Evolutionary conservation across 208 protist species (phyloP), one percentile per base, ranked within the genome.

Genomic region (Willaertia magna): DNA sequence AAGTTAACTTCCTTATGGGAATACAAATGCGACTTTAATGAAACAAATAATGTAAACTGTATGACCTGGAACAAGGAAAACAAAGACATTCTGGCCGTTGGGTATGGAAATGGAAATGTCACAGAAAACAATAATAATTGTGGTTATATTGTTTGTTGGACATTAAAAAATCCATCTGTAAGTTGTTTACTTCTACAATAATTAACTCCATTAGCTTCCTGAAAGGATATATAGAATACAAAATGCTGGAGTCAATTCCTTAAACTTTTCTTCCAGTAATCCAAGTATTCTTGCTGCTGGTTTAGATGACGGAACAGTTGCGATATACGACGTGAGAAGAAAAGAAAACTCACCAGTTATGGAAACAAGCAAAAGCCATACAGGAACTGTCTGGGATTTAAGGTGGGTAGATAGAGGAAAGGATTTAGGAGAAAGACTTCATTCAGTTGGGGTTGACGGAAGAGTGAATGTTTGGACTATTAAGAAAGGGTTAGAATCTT

Each of bases 121-220:
- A 20, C n/a, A 16, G 43, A 46, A 9, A 34, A 34, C 6, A 16
- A 67, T 9, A 16, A 67, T n/a, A 20, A 12, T n/a, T 20, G 91
- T 51, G 96, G 96, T 20, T 89, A 97, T 85, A 90, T 98, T 49
- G 95, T 95, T 88, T 97, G 94, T 90, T 98, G 97, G 96, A 97
- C 95, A n/a, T 89, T 98, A n/a, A 98, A 98, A 88, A 97, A 97
- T 86, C 94, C 94, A 9, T 87, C 95, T 26, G 90, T n/a, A n/a
- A n/a, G n/a, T n/a, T n/a, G n/a, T n/a, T n/a, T n/a, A n/a, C n/a
- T n/a, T n/a, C n/a, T n/a, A n/a, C n/a, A n/a, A n/a, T n/a, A n/a
- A n/a, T n/a, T n/a, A n/a, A n/a, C n/a, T n/a, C n/a, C n/a, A n/a
- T n/a, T n/a, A n/a, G n/a, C n/a, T 93, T 7, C 95, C 95, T 3